Conservation (phyloP, 805 yeast species). For the Pichia sporocuriosa region DNA sequence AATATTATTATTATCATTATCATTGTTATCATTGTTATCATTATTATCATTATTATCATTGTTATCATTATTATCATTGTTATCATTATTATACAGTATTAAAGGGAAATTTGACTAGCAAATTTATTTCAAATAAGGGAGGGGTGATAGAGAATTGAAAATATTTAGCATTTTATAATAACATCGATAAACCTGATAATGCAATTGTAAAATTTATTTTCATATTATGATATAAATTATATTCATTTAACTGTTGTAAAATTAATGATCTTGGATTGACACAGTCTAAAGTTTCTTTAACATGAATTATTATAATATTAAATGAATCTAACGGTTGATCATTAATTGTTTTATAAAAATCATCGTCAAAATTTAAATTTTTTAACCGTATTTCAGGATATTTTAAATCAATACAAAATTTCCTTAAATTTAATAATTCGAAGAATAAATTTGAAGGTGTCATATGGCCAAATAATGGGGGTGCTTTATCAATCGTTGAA, state of each 20-base stretch:
- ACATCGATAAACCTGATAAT: slow-evolving; percentile 47
- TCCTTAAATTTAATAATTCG: slow-evolving; percentile 40
- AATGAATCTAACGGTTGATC: slow-evolving; percentile 36
- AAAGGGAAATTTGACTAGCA: not conserved
- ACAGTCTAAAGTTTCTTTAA: slow-evolving; percentile 36
- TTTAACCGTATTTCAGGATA: not conserved
- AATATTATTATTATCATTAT: too few species aligned
- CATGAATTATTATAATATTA: slow-evolving; percentile 46
- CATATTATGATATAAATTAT: slow-evolving; percentile 32
- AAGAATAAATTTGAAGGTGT: slow-evolving; percentile 56
- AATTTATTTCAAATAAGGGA: slow-evolving; percentile 1
- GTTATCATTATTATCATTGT: too few species aligned
- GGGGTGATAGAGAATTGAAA: not conserved
- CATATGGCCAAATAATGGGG: slow-evolving; percentile 71
- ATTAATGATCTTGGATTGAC: slow-evolving; percentile 56
- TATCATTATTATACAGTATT: too few species aligned
- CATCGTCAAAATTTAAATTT: slow-evolving; percentile 1
- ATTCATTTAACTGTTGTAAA: slow-evolving; percentile 39
- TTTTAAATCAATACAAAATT: slow-evolving; percentile 17
- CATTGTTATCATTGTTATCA: too few species aligned
- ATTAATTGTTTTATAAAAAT: slow-evolving; percentile 13
- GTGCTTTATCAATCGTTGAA: slow-evolving; percentile 46
- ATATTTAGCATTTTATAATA: slow-evolving; percentile 9
- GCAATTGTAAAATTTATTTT: slow-evolving; percentile 46
- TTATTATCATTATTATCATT: too few species aligned